Evolutionary conservation across 1,139 yeast species (phyloP).

Genomic region (Blastobotrys malaysiensis): DNA sequence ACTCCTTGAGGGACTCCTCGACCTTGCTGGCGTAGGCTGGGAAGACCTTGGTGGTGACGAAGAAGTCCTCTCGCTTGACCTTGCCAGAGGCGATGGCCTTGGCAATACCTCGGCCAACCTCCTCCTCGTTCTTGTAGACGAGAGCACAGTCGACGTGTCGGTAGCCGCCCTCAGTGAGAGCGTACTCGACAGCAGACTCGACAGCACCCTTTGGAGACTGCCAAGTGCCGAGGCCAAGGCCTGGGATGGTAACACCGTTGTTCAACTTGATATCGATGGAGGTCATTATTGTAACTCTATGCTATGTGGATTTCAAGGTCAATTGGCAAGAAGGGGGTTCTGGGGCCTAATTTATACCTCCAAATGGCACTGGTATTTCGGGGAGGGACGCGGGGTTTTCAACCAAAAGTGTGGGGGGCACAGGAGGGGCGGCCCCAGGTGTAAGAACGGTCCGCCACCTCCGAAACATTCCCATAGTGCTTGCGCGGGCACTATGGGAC

Average conservation of each 20-base stretch:
- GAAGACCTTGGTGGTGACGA: conserved; percentile 79
- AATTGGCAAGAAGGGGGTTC: not conserved
- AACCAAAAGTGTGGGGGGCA: not conserved
- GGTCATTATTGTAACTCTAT: conserved; percentile 1
- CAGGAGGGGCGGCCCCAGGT: not conserved
- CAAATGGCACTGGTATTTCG: not conserved
- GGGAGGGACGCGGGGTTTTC: not conserved
- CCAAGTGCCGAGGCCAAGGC: conserved; percentile 79
- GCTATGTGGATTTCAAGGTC: not conserved
- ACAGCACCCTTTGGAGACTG: conserved; percentile 54
- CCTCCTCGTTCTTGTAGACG: conserved; percentile 57
- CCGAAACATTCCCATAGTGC: not conserved
- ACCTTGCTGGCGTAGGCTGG: conserved; percentile 59
- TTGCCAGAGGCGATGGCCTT: conserved; percentile 59
- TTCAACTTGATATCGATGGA: conserved; percentile 38
- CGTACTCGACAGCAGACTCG: conserved; percentile 54
- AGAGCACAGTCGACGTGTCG: conserved; percentile 78
- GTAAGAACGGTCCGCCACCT: not conserved
- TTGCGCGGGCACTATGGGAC: not conserved
- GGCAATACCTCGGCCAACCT: conserved; percentile 48
- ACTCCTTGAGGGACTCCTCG: conserved; percentile 52
- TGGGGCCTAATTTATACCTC: not conserved
- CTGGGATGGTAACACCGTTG: conserved; percentile 62
- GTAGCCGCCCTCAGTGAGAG: conserved; percentile 59
- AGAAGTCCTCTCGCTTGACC: conserved; percentile 63